Percentiles rank a stretch among this genome's conserved stretches.
These are phyloP conservation scores for Linum lewisii DNA, from an alignment of 345 rosid species.

Conservation along the genomic window DNA sequence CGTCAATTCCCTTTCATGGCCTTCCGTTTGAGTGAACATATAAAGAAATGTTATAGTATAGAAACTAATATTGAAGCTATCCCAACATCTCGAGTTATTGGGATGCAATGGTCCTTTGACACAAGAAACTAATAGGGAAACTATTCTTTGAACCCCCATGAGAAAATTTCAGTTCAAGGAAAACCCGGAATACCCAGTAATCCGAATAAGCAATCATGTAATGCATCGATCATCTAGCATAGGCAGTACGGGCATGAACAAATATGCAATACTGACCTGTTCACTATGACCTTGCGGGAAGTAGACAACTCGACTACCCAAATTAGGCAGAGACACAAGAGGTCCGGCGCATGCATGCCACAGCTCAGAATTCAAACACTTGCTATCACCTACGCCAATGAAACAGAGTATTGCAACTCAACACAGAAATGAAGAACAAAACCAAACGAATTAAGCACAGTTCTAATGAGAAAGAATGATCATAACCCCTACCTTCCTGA, in stretches of 20 bases:
- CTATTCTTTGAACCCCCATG: neutral
- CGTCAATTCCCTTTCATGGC: no score
- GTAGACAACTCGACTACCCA: slow-evolving; percentile 97
- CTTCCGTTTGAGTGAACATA: no score
- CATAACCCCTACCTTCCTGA: no score
- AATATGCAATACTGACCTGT: slow-evolving; percentile 48
- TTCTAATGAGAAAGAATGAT: no score
- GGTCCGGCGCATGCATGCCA: slow-evolving; percentile 99
- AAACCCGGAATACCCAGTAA: neutral
- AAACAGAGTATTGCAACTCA: no score
- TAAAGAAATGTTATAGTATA: no score
- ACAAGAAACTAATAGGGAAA: neutral
- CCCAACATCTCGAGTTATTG: no score
- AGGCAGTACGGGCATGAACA: no score
- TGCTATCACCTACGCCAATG: slow-evolving; percentile 35
- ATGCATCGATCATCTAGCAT: neutral
- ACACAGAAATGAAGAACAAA: no score
- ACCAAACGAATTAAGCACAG: no score
- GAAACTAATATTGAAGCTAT: no score
- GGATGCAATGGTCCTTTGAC: no score
- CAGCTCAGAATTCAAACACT: slow-evolving; percentile 89
- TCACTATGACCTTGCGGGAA: slow-evolving; percentile 99
- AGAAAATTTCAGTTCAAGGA: neutral
- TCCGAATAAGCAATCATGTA: neutral
- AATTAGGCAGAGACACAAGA: slow-evolving; percentile 84